phyloP scores from a whole-genome alignment of 2,329 filamentous ascomycete species.

The Talaromyces sp. region DNA sequence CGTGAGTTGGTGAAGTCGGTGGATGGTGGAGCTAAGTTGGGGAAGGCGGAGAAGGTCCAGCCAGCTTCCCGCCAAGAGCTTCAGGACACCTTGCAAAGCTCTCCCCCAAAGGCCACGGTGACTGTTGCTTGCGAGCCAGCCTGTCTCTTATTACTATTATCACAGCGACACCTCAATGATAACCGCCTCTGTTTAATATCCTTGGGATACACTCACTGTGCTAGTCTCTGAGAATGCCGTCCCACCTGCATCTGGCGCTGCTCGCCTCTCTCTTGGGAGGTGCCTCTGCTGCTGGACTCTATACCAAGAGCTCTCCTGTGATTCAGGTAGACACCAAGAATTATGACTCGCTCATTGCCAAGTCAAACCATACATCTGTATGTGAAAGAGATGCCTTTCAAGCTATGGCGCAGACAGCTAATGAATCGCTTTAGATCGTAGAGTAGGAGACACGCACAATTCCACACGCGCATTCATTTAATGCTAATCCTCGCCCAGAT shows the following conservation, averaged over 20 bases:
- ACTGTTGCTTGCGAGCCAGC: neutral
- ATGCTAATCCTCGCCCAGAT: constrained; percentile 53
- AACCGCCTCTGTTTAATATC: neutral
- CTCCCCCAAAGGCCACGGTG: neutral
- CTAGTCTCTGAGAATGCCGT: constrained; percentile 25
- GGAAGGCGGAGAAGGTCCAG: constrained; percentile 5
- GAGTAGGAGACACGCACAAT: constrained; percentile 39
- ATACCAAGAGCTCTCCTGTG: constrained; percentile 81
- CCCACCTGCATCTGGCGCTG: constrained; percentile 44
- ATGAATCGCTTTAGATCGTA: constrained; percentile 40
- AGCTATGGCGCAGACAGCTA: constrained; percentile 11
- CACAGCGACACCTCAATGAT: neutral
- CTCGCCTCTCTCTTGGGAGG: constrained; percentile 60
- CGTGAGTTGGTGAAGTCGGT: neutral
- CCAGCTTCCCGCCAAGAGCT: constrained; percentile 11
- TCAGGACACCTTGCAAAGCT: constrained; percentile 34
- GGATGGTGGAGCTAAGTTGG: neutral
- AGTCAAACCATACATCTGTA: constrained; percentile 90
- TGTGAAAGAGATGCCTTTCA: constrained; percentile 24
- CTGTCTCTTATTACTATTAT: neutral
- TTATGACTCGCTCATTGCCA: constrained; percentile 76
- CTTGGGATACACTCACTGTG: neutral
- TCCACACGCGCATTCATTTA: constrained; percentile 10
- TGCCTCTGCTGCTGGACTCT: constrained; percentile 66
- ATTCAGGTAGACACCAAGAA: constrained; percentile 73